phyloP scores from a whole-genome alignment of 495 filamentous ascomycete genomes.

The Penicillium paradoxum region DNA sequence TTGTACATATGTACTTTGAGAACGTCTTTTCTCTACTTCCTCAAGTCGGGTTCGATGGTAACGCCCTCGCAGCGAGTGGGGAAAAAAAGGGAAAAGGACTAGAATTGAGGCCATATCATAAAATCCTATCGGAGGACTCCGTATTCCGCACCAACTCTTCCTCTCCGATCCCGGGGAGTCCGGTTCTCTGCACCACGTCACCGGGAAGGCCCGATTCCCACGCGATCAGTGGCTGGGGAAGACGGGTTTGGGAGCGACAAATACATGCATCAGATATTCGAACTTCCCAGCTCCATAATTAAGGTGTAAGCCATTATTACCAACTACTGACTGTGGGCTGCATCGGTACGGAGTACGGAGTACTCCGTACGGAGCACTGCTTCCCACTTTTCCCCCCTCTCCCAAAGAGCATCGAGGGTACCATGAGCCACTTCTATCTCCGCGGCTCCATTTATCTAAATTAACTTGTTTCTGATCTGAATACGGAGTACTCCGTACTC shows the following conservation, averaged over 20 bases:
- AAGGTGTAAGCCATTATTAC: conserved; percentile 3
- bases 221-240: conserved; percentile 19
- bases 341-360: not conserved
- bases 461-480: not conserved
- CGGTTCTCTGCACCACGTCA: conserved; percentile 4
- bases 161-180: conserved; percentile 2
- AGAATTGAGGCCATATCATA: not conserved
- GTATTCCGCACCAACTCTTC: not conserved
- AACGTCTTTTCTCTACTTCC: not conserved
- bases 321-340: conserved; percentile 1
- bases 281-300: not conserved
- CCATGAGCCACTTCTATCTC: not conserved
- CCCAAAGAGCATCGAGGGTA: no score
- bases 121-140: no score
- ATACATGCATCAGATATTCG: not conserved
- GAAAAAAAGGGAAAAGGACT: not conserved
- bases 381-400: no score
- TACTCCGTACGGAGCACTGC: not conserved
- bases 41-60: not conserved
- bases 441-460: not conserved
- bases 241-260: not conserved
- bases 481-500: no score
- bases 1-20: not conserved
- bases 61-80: not conserved
- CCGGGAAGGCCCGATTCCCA: conserved; percentile 18